Evolutionary conservation across 441 rosid genomes (phyloP).

Genomic region (Jatropha multifida): DNA sequence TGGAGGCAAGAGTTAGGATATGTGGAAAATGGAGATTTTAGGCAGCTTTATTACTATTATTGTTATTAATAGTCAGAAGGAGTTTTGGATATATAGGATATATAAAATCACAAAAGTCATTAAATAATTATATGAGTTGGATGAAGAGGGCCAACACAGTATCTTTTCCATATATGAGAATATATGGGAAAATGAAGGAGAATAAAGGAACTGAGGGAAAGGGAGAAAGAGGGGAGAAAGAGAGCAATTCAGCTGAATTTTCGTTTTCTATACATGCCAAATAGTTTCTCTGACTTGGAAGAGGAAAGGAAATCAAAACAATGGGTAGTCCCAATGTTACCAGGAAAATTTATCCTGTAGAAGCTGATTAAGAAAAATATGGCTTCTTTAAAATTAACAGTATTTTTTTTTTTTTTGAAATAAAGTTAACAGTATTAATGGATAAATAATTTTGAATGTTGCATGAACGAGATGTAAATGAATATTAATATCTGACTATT

Average conservation of each 20-base stretch:
- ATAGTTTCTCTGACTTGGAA: background rate
- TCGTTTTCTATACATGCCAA: background rate
- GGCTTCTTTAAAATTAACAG: too few species aligned
- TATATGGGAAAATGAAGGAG: background rate
- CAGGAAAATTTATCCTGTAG: too few species aligned
- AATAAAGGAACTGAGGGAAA: background rate
- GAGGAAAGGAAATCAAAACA: background rate
- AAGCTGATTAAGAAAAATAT: too few species aligned
- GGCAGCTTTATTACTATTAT: too few species aligned
- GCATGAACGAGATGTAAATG: too few species aligned
- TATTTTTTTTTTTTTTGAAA: too few species aligned
- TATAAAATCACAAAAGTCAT: background rate
- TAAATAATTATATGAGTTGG: background rate
- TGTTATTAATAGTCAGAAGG: background rate
- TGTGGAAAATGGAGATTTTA: background rate
- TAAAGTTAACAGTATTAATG: too few species aligned
- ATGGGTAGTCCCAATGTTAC: too few species aligned
- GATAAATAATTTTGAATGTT: too few species aligned
- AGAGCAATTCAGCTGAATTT: background rate
- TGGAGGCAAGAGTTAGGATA: background rate
- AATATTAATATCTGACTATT: too few species aligned
- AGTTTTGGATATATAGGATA: background rate
- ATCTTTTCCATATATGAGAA: background rate
- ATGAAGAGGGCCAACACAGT: background rate
- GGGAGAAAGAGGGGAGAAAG: too few species aligned